A percentile compares a stretch with the other conserved stretches of the same genome.
Conservation (phyloP, 768 basidiomycete genomes). For the Tephrocybe sp. region DNA sequence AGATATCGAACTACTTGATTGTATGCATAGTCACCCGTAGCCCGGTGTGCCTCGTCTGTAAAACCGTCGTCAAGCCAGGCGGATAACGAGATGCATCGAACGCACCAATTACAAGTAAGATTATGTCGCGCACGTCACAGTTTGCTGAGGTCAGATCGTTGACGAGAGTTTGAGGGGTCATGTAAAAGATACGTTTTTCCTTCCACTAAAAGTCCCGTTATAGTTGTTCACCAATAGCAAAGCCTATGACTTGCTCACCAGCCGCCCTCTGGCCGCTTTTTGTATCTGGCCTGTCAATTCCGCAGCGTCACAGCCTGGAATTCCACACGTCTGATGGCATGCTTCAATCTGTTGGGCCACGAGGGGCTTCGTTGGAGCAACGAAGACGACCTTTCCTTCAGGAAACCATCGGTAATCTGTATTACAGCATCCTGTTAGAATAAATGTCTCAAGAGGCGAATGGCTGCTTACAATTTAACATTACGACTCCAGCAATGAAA, state of each 20-base stretch:
- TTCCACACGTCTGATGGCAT: slow-evolving; percentile 90
- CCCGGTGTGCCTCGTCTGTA: slow-evolving; percentile 92
- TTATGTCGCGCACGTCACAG: slow-evolving; percentile 76
- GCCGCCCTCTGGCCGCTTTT: slow-evolving; percentile 48
- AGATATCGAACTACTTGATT: slow-evolving; percentile 83
- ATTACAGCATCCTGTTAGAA: slow-evolving; percentile 1
- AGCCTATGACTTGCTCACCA: slow-evolving; percentile 43
- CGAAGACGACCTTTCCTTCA: slow-evolving; percentile 87
- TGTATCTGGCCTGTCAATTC: slow-evolving; percentile 83
- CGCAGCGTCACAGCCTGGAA: slow-evolving; percentile 79
- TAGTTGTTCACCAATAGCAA: neutral
- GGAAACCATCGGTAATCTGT: slow-evolving; percentile 92
- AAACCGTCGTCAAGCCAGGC: neutral
- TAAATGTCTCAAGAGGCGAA: slow-evolving; percentile 3
- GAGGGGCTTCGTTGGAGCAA: slow-evolving; percentile 94
- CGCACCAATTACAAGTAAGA: slow-evolving; percentile 85
- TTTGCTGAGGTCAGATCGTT: slow-evolving; percentile 77
- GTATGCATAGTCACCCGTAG: slow-evolving; percentile 91
- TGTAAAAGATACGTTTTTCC: slow-evolving; percentile 86
- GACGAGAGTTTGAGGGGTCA: slow-evolving; percentile 92
- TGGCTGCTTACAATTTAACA: slow-evolving; percentile 75
- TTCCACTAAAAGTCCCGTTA: slow-evolving; percentile 53
- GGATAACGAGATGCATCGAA: neutral
- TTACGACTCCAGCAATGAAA: slow-evolving; percentile 94
- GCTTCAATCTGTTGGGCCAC: slow-evolving; percentile 95